Evolutionary conservation across 441 rosid species (phyloP).

Genomic region (Breynia disticha): DNA sequence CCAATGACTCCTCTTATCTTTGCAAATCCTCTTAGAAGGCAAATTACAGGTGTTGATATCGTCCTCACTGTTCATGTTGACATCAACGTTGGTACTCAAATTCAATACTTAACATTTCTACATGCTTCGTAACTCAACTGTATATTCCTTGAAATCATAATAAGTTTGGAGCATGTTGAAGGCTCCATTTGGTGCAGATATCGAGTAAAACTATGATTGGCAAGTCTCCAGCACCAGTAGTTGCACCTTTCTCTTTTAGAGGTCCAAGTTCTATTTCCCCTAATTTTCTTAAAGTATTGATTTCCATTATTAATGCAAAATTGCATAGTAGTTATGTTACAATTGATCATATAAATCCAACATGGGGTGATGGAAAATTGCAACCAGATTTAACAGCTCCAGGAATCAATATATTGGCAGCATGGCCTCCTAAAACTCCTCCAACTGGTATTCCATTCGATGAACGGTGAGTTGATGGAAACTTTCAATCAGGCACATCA

Average conservation of each 20-base stretch:
- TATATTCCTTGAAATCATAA: too few relatives aligned
- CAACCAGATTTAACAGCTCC: conserved; percentile 64
- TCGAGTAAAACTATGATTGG: conserved; percentile 33
- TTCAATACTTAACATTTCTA: too few relatives aligned
- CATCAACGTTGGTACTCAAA: conserved; percentile 33
- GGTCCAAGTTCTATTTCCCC: conserved; percentile 52
- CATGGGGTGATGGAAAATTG: not conserved
- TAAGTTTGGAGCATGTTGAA: conserved; percentile 14
- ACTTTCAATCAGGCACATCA: conserved; percentile 81
- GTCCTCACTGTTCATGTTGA: conserved; percentile 44
- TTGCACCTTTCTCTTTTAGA: conserved; percentile 56
- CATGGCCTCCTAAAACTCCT: conserved; percentile 43
- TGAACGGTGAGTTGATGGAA: too few relatives aligned
- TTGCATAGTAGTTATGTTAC: too few relatives aligned
- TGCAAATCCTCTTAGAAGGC: conserved; percentile 40
- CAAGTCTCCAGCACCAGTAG: conserved; percentile 42
- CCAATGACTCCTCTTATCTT: conserved; percentile 41
- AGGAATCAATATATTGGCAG: conserved; percentile 48
- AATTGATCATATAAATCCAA: too few relatives aligned
- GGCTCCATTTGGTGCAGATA: conserved; percentile 31
- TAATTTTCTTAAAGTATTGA: conserved; percentile 49
- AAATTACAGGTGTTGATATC: conserved; percentile 33
- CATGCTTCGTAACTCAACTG: too few relatives aligned
- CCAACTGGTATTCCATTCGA: conserved; percentile 24
- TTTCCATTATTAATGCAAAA: not conserved